Percentiles rank a stretch among this genome's conserved stretches.
These are phyloP conservation scores for Colletotrichum liaoningense DNA, from an alignment of 2,329 filamentous ascomycete species.

Conservation along the genomic window DNA sequence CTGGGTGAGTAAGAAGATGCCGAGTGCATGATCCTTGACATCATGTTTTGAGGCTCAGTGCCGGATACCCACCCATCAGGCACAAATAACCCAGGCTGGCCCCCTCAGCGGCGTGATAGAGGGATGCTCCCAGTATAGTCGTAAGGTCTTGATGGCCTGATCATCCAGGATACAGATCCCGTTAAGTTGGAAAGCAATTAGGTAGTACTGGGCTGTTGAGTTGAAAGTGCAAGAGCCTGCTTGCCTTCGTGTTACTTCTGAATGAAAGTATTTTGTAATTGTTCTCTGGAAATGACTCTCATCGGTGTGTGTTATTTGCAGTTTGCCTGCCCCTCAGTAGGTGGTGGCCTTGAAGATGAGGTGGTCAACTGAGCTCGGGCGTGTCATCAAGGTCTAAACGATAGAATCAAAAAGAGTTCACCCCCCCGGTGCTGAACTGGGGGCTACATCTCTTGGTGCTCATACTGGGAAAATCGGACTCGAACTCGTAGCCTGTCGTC, in stretches of 20 bases:
- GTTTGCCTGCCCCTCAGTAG: background rate
- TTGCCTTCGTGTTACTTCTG: background rate
- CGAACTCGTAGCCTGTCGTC: too few species aligned
- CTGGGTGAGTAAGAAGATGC: background rate
- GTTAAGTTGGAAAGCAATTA: background rate
- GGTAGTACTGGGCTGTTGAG: background rate
- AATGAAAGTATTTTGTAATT: background rate
- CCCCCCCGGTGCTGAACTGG: too few species aligned
- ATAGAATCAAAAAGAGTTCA: too few species aligned
- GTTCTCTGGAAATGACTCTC: background rate
- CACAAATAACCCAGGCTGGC: background rate
- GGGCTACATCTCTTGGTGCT: background rate
- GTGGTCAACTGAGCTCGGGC: background rate
- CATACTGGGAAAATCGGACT: too few species aligned
- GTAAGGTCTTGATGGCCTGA: background rate
- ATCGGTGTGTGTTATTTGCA: background rate
- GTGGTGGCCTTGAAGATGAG: background rate
- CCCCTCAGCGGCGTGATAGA: background rate
- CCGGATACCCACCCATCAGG: background rate
- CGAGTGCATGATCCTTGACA: background rate
- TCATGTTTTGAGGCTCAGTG: background rate
- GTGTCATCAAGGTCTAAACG: too few species aligned
- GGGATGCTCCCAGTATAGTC: background rate
- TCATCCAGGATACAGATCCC: background rate
- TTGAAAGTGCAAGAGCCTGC: background rate